Base-by-base conservation (phyloP, 1,139 yeast species). In the Candida glucosophila region DNA sequence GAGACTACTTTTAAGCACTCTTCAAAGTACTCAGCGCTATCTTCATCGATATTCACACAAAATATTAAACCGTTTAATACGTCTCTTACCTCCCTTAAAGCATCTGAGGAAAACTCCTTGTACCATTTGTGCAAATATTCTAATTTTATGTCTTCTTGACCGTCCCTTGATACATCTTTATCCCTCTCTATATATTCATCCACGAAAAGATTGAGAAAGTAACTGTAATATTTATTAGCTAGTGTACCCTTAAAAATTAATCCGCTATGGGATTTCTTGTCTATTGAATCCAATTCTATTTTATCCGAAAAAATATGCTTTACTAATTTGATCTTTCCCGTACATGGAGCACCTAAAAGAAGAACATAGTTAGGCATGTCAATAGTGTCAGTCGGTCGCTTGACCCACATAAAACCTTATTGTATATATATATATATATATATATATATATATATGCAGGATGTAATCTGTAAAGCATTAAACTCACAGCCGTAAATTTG, bases 31-130 rank as follows among this genome's bases (percentile, higher is more conserved):
- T 31, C 34, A 6, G 24, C 17, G 7, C 40, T 24, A 12, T 40
- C 44, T 4, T 26, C 17, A 7, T 46, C 40, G 26, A 50, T 31
- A 28, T 55, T 44, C 4, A 62, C 12, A 5, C 66, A 55, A 32
- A 59, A 51, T 1, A 64, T 39, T 9, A 63, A 26, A 2, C 70
- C 70, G 27, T 59, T 61, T 2, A 64, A 33, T 0, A 43, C 64
- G 6, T 50, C 58, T 15, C 68, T 44, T 15, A 64, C 43, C 27
- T 63, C 70, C n/a, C 34, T 29, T 29, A 39, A 50, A 19, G 58
- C 67, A 0, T 39, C 49, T 2, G 46, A 32, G 6, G 22, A 16
- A 29, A 62, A 59, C 29, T 63, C 68, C 0, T 33, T 23, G 16
- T 16, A 23, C 65, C 69, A 63, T 12, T 35, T 26, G 3, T 29